A percentile compares a stretch with the other conserved stretches of the same genome.
Evolutionary conservation across 108 stramenopile genomes (phyloP).

Genomic region (Cyclotella sp.): DNA sequence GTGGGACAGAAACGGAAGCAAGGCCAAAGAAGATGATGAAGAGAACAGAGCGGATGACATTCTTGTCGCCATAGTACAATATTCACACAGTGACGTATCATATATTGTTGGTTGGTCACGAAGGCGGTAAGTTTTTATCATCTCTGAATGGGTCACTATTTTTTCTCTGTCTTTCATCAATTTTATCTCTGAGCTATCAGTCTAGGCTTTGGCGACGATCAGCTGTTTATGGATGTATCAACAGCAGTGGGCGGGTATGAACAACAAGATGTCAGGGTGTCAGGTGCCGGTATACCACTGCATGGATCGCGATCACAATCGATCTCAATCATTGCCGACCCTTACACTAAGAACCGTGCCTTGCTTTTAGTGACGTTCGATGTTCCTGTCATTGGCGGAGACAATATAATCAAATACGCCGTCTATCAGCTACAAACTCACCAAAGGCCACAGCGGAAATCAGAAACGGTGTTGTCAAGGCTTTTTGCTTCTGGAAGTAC

Average conservation of each 20-base stretch:
- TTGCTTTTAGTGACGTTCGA: conserved; percentile 36
- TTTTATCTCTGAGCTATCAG: conserved; percentile 2
- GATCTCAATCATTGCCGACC: conserved; percentile 37
- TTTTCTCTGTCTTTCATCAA: background rate
- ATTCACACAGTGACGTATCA: conserved; percentile 15
- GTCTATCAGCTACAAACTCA: conserved; percentile 42
- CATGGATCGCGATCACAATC: conserved; percentile 34
- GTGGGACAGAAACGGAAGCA: conserved; percentile 33
- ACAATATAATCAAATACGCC: conserved; percentile 27
- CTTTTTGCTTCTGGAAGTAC: conserved; percentile 23
- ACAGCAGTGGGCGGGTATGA: background rate
- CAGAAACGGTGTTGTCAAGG: conserved; percentile 29
- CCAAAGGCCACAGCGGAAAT: background rate
- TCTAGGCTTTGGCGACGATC: conserved; percentile 41
- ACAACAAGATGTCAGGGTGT: background rate
- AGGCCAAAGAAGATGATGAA: background rate
- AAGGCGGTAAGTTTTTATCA: conserved; percentile 13
- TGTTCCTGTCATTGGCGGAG: background rate
- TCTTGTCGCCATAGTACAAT: conserved; percentile 47
- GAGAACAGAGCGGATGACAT: conserved; percentile 20
- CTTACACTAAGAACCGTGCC: conserved; percentile 26
- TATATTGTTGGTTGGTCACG: conserved; percentile 46
- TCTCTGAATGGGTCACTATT: background rate
- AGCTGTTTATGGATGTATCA: conserved; percentile 24
- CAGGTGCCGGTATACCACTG: conserved; percentile 27